Evolutionary conservation across 306 rosid species (phyloP).

Genomic region (Ceratonia siliqua): DNA sequence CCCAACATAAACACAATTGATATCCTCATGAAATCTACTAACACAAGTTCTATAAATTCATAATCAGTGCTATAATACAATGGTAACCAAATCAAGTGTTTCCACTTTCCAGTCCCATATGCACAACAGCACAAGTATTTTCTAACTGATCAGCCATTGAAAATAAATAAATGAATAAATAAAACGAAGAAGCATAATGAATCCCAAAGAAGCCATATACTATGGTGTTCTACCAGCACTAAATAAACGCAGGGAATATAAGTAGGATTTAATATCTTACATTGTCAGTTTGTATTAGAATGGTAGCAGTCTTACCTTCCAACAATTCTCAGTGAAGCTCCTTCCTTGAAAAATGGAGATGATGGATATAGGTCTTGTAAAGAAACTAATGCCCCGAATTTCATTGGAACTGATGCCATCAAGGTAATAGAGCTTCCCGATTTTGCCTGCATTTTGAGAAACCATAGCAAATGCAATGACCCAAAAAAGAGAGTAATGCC

Average conservation of each 20-base stretch:
- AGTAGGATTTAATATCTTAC: neutral
- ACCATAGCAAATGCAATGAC: conserved; percentile 1
- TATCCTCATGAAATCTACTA: neutral
- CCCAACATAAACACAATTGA: neutral
- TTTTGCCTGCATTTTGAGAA: conserved; percentile 18
- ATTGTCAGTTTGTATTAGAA: conserved; percentile 4
- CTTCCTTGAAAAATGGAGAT: conserved; percentile 74
- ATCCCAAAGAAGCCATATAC: neutral
- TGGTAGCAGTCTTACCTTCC: conserved; percentile 57
- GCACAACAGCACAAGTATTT: too few relatives aligned
- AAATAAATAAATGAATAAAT: neutral
- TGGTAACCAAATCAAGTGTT: neutral
- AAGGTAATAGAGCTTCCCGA: neutral
- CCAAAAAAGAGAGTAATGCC: too few relatives aligned
- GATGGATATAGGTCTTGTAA: conserved; percentile 54
- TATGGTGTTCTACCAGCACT: neutral
- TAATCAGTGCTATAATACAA: neutral
- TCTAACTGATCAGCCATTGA: neutral
- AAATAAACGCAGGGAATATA: neutral
- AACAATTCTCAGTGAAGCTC: conserved; percentile 72
- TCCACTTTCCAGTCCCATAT: neutral
- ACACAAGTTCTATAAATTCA: neutral
- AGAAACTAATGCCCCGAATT: conserved; percentile 66
- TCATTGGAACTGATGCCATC: conserved; percentile 41
- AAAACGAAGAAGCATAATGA: neutral